Conservation (phyloP, 306 rosid species). For the Abrus precatorius region DNA sequence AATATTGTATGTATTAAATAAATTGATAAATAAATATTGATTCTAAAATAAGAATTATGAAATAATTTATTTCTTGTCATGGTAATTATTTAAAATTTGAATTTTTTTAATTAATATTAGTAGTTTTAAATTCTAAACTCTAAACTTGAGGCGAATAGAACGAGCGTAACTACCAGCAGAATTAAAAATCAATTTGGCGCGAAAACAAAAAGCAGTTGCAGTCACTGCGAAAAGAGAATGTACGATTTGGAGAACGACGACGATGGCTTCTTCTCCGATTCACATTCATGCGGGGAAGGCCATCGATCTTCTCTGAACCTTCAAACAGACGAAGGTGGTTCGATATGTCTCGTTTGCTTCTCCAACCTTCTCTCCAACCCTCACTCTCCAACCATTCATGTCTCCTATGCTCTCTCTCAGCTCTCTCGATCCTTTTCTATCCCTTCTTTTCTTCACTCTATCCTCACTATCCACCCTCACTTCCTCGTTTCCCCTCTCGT, state of each 20-base stretch:
- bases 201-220: not conserved
- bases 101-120: no score
- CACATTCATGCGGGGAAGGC: constrained; percentile 72
- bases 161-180: not conserved
- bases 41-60: no score
- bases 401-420: constrained; percentile 91
- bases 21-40: no score
- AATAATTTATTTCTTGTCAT: no score
- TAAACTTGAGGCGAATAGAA: no score
- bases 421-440: constrained; percentile 78
- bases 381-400: constrained; percentile 84
- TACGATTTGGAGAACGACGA: constrained; percentile 45
- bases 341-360: constrained; percentile 87
- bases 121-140: no score
- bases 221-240: constrained; percentile 45
- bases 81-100: no score
- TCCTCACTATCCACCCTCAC: constrained; percentile 80
- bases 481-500: constrained; percentile 79
- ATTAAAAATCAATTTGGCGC: constrained; percentile 50
- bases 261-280: constrained; percentile 24
- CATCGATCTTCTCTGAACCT: constrained; percentile 82
- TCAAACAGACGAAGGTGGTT: constrained; percentile 73
- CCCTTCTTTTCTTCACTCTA: constrained; percentile 65
- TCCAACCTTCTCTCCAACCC: constrained; percentile 81
- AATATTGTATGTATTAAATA: no score